Evolutionary conservation across 2,329 filamentous ascomycete species (phyloP).

Genomic region (Pyricularia pennisetigena): DNA sequence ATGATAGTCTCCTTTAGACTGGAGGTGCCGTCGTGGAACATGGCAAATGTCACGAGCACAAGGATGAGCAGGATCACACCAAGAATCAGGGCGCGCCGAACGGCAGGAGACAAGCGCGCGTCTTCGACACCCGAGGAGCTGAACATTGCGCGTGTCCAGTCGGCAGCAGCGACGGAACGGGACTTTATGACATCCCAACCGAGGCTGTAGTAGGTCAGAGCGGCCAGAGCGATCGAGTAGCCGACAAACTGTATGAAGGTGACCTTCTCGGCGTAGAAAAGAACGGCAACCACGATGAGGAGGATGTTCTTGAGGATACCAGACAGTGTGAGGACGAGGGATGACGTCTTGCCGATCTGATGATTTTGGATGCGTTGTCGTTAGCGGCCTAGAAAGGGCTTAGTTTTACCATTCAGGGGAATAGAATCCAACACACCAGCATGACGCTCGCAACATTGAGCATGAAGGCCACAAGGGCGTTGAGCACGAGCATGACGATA

Average conservation of each 20-base stretch:
- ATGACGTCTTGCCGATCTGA: slow-evolving; percentile 81
- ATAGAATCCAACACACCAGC: slow-evolving; percentile 47
- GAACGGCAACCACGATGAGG: slow-evolving; percentile 64
- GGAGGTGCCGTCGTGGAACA: slow-evolving; percentile 5
- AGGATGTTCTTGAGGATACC: slow-evolving; percentile 85
- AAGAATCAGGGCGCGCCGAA: slow-evolving; percentile 13
- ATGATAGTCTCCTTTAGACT: background rate
- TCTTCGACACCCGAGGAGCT: slow-evolving; percentile 8
- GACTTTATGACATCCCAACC: slow-evolving; percentile 20
- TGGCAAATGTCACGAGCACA: slow-evolving; percentile 8
- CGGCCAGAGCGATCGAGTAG: slow-evolving; percentile 58
- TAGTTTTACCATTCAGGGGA: background rate
- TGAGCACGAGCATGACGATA: slow-evolving; percentile 49
- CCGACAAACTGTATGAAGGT: slow-evolving; percentile 63
- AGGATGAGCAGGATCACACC: slow-evolving; percentile 11
- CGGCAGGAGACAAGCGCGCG: slow-evolving; percentile 11
- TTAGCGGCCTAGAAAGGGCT: background rate
- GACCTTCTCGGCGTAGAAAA: slow-evolving; percentile 69
- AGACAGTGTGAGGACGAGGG: slow-evolving; percentile 74
- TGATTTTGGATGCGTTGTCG: background rate
- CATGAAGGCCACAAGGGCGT: slow-evolving; percentile 70
- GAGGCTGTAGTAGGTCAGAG: slow-evolving; percentile 35
- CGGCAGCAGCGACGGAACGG: slow-evolving; percentile 6
- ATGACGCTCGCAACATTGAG: slow-evolving; percentile 82
- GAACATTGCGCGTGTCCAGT: slow-evolving; percentile 11